Conservation (phyloP, 2,329 filamentous ascomycete genomes). For the Colletotrichum abscissum region DNA sequence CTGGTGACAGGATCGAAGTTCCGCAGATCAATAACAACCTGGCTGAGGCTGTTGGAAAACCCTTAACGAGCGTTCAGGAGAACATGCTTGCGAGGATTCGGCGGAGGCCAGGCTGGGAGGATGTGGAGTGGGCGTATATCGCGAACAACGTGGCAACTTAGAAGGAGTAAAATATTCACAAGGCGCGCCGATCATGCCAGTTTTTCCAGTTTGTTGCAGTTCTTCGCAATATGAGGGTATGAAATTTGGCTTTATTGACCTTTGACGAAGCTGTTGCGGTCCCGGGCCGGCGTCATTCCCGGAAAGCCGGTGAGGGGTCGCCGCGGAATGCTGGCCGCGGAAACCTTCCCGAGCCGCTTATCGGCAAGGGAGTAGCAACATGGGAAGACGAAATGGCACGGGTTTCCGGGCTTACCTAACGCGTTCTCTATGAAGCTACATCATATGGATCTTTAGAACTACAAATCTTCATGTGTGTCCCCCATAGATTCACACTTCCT, state of each 20-base stretch:
- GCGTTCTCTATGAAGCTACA: not conserved
- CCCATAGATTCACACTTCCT: not conserved
- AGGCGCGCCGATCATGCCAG: too few species aligned
- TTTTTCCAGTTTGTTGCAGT: too few species aligned
- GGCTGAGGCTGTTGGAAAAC: slow-evolving; percentile 18
- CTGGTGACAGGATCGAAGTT: slow-evolving; percentile 12
- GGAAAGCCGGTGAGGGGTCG: not conserved
- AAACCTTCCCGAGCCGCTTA: not conserved
- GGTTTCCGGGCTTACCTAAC: too few species aligned
- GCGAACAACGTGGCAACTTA: not conserved
- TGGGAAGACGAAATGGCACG: too few species aligned
- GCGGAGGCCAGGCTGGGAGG: slow-evolving; percentile 17
- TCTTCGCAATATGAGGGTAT: too few species aligned
- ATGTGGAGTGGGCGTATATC: slow-evolving; percentile 17
- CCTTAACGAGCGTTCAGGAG: slow-evolving; percentile 12
- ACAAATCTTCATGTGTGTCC: not conserved
- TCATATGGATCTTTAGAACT: not conserved
- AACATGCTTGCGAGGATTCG: slow-evolving; percentile 8
- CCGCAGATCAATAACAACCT: slow-evolving; percentile 19
- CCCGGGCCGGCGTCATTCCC: not conserved
- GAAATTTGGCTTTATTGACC: too few species aligned
- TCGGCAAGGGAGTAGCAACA: not conserved
- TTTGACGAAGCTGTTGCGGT: not conserved
- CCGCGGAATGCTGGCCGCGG: not conserved
- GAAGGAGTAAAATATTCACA: not conserved